Base-by-base conservation (phyloP, 352 stramenopile species). In the Phytophthora uliginosa region DNA sequence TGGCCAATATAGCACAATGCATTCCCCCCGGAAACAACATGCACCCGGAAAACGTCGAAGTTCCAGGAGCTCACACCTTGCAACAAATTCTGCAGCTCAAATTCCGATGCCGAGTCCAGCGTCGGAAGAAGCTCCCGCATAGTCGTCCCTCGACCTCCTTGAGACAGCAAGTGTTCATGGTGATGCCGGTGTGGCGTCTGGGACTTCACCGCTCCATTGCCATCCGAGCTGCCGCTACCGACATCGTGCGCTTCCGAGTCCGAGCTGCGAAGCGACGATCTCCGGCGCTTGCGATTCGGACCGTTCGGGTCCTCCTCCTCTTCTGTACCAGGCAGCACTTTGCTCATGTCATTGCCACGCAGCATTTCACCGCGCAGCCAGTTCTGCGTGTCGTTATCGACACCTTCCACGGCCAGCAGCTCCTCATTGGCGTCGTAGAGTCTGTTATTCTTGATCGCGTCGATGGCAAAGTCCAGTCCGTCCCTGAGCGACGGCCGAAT, bases 371-470 rank as follows among this genome's bases (percentile, higher is more conserved):
- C 88, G 12, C 87, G 87, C 22, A 95, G 71, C 87, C 89, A 97
- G 63, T 95, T 93, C 71, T 95, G 88, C 33, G 88, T 97, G 62
- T 95, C 88, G 7, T 91, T 48, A 64, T 96, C 89, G 4, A 97
- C 84, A 22, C 82, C 88, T 61, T 91, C 82, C 20, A 78, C 88
- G 20, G 82, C 76, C 13, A 94, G 62, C 18, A 95, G 65, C 8
- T 92, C 85, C 50, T 93, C 88, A 48, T 90, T 91, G 4, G 86
- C 89, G 51, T 95, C 87, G 64, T 97, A 96, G 10, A 97, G 66
- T 4, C 84, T 82, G 60, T 96, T 96, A 69, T 92, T 94, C 64
- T 95, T 95, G 74, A 97, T 95, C 7, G 81, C 81, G 59, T 97
- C 86, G 38, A 96, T 95, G 7, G 88, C 83, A 52, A 94, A 95